phyloP scores from a whole-genome alignment of 176 grass and related monocot species.

The Avena insularis region DNA sequence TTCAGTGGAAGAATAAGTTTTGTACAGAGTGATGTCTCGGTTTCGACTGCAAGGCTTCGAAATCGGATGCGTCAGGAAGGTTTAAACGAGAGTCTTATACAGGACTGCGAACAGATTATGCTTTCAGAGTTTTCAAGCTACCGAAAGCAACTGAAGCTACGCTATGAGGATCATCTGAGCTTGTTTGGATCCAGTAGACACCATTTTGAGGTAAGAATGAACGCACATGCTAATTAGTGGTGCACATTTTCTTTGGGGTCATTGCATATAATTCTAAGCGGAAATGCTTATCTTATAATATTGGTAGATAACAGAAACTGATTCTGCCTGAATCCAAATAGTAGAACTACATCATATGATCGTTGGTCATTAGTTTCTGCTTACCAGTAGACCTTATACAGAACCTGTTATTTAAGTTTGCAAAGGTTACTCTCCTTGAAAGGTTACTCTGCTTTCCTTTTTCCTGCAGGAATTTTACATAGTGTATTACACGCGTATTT shows the following conservation, averaged over 20 bases:
- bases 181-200: slow-evolving; percentile 64
- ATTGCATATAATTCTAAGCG: background rate
- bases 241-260: slow-evolving; percentile 3
- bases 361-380: slow-evolving; percentile 12
- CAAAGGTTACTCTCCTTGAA: slow-evolving; percentile 51
- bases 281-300: slow-evolving; percentile 2
- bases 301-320: background rate
- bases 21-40: slow-evolving; percentile 54
- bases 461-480: slow-evolving; percentile 68
- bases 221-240: slow-evolving; percentile 5
- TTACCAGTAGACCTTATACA: slow-evolving; percentile 17
- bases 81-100: slow-evolving; percentile 66
- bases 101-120: slow-evolving; percentile 77
- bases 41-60: slow-evolving; percentile 70
- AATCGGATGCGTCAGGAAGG: slow-evolving; percentile 62
- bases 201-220: slow-evolving; percentile 56
- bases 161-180: slow-evolving; percentile 65
- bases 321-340: slow-evolving; percentile 30
- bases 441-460: slow-evolving; percentile 53
- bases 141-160: slow-evolving; percentile 56
- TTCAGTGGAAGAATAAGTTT: slow-evolving; percentile 60
- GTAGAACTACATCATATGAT: slow-evolving; percentile 7
- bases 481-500: slow-evolving; percentile 64
- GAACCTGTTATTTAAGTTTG: slow-evolving; percentile 38
- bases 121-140: slow-evolving; percentile 72